phyloP scores from a whole-genome alignment of 352 stramenopile species.

The Phytophthora chlamydospora region DNA sequence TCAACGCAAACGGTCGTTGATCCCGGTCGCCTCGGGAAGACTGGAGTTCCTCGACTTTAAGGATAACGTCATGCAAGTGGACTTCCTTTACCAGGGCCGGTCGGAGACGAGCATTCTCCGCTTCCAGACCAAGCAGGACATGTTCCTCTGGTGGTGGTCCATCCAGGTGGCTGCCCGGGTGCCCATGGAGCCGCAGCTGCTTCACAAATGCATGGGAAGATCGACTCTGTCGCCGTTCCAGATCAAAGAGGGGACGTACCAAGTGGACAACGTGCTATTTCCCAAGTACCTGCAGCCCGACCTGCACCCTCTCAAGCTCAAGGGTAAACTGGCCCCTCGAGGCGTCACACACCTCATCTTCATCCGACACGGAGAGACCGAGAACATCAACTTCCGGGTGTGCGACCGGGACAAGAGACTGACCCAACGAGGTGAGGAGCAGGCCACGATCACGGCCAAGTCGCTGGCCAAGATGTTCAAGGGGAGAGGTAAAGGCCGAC shows the following conservation, averaged over 20 bases:
- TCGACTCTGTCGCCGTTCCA: conserved; percentile 50
- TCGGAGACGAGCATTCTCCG: conserved; percentile 47
- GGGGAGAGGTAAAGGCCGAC: conserved; percentile 34
- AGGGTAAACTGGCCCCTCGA: conserved; percentile 17
- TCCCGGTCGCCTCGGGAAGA: conserved; percentile 54
- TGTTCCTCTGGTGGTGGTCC: conserved; percentile 84
- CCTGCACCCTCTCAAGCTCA: conserved; percentile 17
- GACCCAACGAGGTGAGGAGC: conserved; percentile 60
- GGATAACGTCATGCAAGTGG: conserved; percentile 56
- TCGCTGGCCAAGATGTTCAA: conserved; percentile 60
- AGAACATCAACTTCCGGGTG: conserved; percentile 88
- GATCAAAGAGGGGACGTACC: conserved; percentile 55
- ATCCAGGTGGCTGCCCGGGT: conserved; percentile 66
- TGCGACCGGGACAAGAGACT: conserved; percentile 77
- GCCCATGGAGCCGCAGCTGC: conserved; percentile 46
- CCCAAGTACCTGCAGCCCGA: conserved; percentile 40
- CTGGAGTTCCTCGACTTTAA: conserved; percentile 61
- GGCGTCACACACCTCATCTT: conserved; percentile 72
- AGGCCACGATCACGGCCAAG: conserved; percentile 58
- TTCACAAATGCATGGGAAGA: conserved; percentile 58
- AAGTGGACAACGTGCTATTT: conserved; percentile 71
- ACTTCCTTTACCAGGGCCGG: conserved; percentile 64
- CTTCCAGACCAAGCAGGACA: conserved; percentile 57
- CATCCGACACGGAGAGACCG: conserved; percentile 74
- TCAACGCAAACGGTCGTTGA: conserved; percentile 57